A percentile compares a stretch with the other conserved stretches of the same genome.
These are phyloP conservation scores for Phycomyces nitens DNA, from an alignment of 192 early-diverging fungal genomes.

Conservation along the genomic window DNA sequence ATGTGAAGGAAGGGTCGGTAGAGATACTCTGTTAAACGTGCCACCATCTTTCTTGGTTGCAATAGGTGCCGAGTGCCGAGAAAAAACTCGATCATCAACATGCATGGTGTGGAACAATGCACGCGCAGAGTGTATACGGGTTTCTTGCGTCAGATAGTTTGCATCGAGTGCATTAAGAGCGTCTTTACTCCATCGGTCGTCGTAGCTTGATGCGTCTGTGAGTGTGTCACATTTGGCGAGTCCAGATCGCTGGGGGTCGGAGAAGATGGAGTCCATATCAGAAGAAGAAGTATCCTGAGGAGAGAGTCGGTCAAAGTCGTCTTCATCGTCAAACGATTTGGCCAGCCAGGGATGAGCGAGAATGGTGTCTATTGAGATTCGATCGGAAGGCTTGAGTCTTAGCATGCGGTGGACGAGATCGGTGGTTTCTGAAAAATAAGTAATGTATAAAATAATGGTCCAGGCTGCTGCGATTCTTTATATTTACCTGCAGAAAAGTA, in stretches of 20 bases:
- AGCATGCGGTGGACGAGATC: conserved; percentile 66
- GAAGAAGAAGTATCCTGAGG: conserved; percentile 7
- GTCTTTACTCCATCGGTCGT: not conserved
- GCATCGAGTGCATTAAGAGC: too few relatives aligned
- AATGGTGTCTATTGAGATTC: conserved; percentile 61
- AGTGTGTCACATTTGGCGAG: conserved; percentile 26
- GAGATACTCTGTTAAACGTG: not conserved
- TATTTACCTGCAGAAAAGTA: conserved; percentile 52
- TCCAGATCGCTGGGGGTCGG: not conserved
- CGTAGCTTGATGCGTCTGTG: conserved; percentile 9
- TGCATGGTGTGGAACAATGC: too few relatives aligned
- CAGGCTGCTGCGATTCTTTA: too few relatives aligned
- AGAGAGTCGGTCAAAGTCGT: conserved; percentile 17
- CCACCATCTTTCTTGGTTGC: not conserved
- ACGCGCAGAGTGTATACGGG: too few relatives aligned
- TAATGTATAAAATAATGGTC: not conserved
- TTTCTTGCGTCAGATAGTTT: too few relatives aligned
- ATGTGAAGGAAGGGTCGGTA: not conserved
- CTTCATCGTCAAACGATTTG: conserved; percentile 22
- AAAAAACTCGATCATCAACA: too few relatives aligned
- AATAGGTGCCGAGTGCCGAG: not conserved
- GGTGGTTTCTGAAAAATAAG: conserved; percentile 39
- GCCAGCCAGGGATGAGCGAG: conserved; percentile 61
- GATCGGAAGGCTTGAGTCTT: conserved; percentile 57
- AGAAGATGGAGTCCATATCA: conserved; percentile 6